Evolutionary conservation across 306 rosid species (phyloP).

Genomic region (Casuarina cunninghamiana): DNA sequence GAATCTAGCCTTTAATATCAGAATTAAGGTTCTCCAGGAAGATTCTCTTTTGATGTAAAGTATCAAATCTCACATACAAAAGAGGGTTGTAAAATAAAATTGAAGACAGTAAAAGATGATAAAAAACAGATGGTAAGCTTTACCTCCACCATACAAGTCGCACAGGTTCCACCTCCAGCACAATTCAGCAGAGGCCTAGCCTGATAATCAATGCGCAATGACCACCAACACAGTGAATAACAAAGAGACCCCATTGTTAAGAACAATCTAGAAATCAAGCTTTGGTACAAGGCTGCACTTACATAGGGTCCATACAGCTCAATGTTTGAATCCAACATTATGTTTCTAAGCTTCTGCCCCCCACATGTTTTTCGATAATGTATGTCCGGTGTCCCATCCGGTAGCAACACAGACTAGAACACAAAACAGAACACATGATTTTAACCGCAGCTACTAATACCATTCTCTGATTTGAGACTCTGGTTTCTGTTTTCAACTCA

Average conservation of each 20-base stretch:
- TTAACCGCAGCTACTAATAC: no score
- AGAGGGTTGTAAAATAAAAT: background rate
- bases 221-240: background rate
- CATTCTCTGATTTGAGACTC: no score
- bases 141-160: constrained; percentile 94
- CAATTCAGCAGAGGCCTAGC: constrained; percentile 70
- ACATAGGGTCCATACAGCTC: constrained; percentile 91
- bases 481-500: constrained; percentile 32
- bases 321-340: constrained; percentile 75
- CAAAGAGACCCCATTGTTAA: no score
- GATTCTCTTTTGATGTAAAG: no score
- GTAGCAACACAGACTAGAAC: constrained; percentile 78
- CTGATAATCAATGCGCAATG: constrained; percentile 37
- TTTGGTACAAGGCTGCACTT: constrained; percentile 3
- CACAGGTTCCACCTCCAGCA: constrained; percentile 88
- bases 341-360: constrained; percentile 76
- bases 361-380: constrained; percentile 72
- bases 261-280: background rate
- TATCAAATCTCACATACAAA: background rate
- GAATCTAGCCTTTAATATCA: background rate
- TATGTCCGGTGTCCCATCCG: constrained; percentile 88
- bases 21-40: no score
- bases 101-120: background rate
- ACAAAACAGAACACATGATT: background rate
- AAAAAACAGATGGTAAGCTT: background rate